These are phyloP conservation scores for Lichtheimia ramosa DNA, from an alignment of 371 early-diverging fungal species.

Conservation along the genomic window DNA sequence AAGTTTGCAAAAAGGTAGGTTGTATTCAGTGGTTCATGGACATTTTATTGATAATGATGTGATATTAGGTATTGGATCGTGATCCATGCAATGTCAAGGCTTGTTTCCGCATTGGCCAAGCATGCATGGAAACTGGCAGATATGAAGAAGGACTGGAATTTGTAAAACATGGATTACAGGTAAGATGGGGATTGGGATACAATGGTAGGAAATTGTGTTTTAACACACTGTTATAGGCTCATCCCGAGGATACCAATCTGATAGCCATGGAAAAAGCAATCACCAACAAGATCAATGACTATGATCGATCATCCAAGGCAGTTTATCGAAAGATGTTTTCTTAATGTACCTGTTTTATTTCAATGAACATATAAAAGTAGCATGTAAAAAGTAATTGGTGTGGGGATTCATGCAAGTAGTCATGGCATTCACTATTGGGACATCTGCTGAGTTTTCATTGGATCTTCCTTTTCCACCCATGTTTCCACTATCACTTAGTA, in stretches of 20 bases:
- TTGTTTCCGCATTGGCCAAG: constrained; percentile 61
- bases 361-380: background rate
- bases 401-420: too few relatives aligned
- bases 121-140: constrained; percentile 48
- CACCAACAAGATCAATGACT: constrained; percentile 13
- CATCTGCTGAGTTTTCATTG: too few relatives aligned
- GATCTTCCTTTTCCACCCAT: too few relatives aligned
- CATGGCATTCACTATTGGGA: too few relatives aligned
- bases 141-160: constrained; percentile 53
- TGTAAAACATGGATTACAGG: constrained; percentile 50
- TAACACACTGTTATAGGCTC: too few relatives aligned
- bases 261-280: constrained; percentile 6
- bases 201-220: too few relatives aligned
- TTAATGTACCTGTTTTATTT: background rate
- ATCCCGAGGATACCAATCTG: constrained; percentile 21
- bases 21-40: background rate
- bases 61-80: constrained; percentile 39
- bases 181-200: background rate
- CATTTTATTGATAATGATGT: background rate
- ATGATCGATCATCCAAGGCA: constrained; percentile 13
- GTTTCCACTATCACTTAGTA: too few relatives aligned
- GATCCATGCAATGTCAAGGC: constrained; percentile 64
- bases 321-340: constrained; percentile 33
- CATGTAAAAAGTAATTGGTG: too few relatives aligned
- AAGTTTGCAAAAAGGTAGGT: constrained; percentile 36